A percentile compares a stretch with the other conserved stretches of the same genome.
These are phyloP conservation scores for Coemansia sp. DNA, from an alignment of 192 early-diverging fungal genomes.

Conservation along the genomic window DNA sequence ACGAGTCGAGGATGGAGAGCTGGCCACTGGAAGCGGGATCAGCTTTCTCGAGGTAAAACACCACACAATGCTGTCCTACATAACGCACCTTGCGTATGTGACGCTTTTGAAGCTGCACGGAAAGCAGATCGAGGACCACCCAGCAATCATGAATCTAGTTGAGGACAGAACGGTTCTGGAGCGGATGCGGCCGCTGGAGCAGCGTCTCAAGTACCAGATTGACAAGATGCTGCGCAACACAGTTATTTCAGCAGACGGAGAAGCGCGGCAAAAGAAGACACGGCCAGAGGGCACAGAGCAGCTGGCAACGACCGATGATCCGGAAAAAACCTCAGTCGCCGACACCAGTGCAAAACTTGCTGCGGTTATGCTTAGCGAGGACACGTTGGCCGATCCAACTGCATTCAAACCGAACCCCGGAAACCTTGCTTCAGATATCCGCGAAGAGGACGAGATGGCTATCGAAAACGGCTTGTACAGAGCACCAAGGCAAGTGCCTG, in stretches of 20 bases:
- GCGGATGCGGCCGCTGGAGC: constrained; percentile 90
- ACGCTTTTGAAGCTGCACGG: constrained; percentile 80
- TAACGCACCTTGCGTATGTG: constrained; percentile 74
- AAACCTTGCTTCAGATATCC: constrained; percentile 54
- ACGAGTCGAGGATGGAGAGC: constrained; percentile 56
- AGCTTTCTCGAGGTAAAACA: constrained; percentile 90
- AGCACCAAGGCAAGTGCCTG: constrained; percentile 81
- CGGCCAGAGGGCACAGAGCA: not conserved
- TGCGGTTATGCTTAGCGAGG: constrained; percentile 37
- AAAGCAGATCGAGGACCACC: constrained; percentile 60
- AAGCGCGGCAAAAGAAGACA: constrained; percentile 27
- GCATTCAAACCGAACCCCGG: constrained; percentile 88
- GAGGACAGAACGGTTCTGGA: constrained; percentile 86
- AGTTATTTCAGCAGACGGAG: constrained; percentile 50
- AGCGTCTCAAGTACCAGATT: constrained; percentile 94
- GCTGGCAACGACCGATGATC: constrained; percentile 33
- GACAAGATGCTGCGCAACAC: constrained; percentile 84
- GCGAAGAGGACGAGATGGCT: constrained; percentile 42
- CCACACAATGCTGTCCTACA: constrained; percentile 82
- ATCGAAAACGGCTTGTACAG: constrained; percentile 68
- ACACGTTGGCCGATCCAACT: constrained; percentile 69
- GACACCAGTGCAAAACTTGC: constrained; percentile 50
- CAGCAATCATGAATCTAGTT: constrained; percentile 66
- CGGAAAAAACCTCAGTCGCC: constrained; percentile 12
- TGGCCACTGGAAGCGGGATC: constrained; percentile 75